Base-by-base conservation (phyloP, 2,329 filamentous ascomycete species). In the Rhinocladiella mackenziei region DNA sequence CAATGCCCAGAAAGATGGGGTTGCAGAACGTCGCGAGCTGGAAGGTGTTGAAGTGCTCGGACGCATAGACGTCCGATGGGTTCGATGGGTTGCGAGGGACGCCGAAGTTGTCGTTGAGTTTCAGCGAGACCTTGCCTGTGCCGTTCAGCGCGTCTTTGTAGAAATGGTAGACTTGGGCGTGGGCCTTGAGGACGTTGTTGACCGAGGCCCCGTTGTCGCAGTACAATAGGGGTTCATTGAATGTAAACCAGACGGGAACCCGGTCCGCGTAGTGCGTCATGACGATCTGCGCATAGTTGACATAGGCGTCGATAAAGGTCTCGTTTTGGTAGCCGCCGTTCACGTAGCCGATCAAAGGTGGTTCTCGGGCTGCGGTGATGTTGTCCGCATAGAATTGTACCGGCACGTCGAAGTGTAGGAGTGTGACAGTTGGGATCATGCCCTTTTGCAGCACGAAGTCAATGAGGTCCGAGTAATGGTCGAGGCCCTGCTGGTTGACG, bases 391-490 rank as follows among this genome's bases (percentile, higher is more conserved):
- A 54, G 45, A 51, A 51, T 26, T 54, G 48, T 9, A 53, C n/a
- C 4, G 52, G 52, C 13, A 44, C 46, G 22, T 55, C 52, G 32
- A 50, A 53, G 17, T 55, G 49, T 7, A 49, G 28, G 28, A 75
- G 61, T 0, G 71, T 74, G 2, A 73, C 65, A 1, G 65, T 58
- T 1, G 72, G 71, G 31, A 60, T 59, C 43, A 75, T 66, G 3
- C 68, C 68, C 4, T 67, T 62, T 26, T 68, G 58, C 0, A 73
- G 54, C 14, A 65, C 61, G 9, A 62, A 65, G 20, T 71, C 59
- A 33, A 75, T 72, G 8, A 75, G 48, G 43, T 73, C 69, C 23
- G 73, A 64, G 46, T 75, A 75, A 45, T 75, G 72, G 2, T 63
- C 58, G 11, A 76, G 57, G 0, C 63, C 72, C 23, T 66, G 56